These are phyloP conservation scores for Zopfia rhizophila DNA, from an alignment of 2,329 filamentous ascomycete genomes.

Conservation along the genomic window DNA sequence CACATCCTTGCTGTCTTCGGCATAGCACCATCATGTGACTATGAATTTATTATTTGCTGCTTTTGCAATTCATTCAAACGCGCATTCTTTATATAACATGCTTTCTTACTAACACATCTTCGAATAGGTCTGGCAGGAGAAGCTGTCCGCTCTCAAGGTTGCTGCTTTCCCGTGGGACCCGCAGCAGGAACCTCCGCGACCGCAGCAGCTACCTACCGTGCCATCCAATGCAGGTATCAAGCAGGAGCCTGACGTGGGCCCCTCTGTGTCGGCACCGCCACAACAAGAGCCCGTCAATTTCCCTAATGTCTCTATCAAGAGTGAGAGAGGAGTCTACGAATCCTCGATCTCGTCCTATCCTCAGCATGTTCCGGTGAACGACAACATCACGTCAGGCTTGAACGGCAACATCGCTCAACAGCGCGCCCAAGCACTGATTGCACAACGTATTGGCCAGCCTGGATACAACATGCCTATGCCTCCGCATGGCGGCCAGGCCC, in stretches of 20 bases:
- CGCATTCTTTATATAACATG: conserved; percentile 11
- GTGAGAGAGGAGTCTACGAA: conserved; percentile 56
- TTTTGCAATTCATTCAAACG: conserved; percentile 4
- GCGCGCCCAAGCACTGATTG: conserved; percentile 62
- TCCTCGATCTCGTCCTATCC: conserved; percentile 40
- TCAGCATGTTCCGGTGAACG: conserved; percentile 47
- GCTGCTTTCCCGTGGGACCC: conserved; percentile 97
- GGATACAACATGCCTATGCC: conserved; percentile 37
- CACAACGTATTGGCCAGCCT: conserved; percentile 41
- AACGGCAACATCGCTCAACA: conserved; percentile 64
- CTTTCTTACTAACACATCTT: conserved; percentile 38
- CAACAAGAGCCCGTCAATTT: conserved; percentile 43
- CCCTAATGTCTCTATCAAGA: conserved; percentile 60
- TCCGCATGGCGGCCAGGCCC: conserved; percentile 38
- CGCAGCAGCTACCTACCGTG: conserved; percentile 54
- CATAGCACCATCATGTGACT: conserved; percentile 49
- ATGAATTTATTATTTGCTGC: conserved; percentile 7
- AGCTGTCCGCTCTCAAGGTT: conserved; percentile 84
- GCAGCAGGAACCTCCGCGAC: conserved; percentile 64
- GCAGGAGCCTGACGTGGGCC: conserved; percentile 40
- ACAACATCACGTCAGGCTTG: conserved; percentile 41
- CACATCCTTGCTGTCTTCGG: conserved; percentile 45
- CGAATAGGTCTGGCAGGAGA: conserved; percentile 88
- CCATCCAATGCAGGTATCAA: conserved; percentile 56
- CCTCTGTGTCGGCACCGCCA: conserved; percentile 42